Percentiles rank a stretch among this genome's conserved stretches.
Evolutionary conservation across 257 asterid species (phyloP).

Genomic region (Plantago ovata): DNA sequence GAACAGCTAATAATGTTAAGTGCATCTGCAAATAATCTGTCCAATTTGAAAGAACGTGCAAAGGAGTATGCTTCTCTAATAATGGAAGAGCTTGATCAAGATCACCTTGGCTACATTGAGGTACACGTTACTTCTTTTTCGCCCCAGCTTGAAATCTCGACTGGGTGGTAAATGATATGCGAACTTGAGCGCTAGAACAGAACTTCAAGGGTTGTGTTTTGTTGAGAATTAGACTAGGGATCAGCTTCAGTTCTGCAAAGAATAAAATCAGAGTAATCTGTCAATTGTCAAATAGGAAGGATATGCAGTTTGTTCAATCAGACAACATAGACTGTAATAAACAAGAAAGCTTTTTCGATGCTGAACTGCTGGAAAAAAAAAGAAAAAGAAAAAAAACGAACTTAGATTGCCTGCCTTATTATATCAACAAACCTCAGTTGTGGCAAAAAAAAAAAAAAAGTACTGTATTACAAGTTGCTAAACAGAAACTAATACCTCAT

Average conservation of each 20-base stretch:
- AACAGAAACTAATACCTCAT: neutral
- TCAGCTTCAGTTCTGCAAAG: neutral
- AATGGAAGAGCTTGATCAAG: constrained; percentile 96
- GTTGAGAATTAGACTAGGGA: too few relatives aligned
- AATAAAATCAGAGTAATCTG: neutral
- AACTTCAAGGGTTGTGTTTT: neutral
- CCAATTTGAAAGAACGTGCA: constrained; percentile 80
- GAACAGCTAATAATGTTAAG: constrained; percentile 85
- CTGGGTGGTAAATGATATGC: too few relatives aligned
- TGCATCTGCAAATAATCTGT: constrained; percentile 90
- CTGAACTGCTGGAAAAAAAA: too few relatives aligned
- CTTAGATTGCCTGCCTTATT: too few relatives aligned
- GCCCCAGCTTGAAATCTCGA: too few relatives aligned
- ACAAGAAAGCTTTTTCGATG: too few relatives aligned
- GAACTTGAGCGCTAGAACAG: neutral
- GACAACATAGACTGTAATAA: too few relatives aligned
- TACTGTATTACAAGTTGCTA: neutral
- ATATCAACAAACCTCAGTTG: too few relatives aligned
- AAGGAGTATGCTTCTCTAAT: constrained; percentile 74
- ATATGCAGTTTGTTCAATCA: neutral
- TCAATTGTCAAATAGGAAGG: neutral
- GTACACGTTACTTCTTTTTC: constrained; percentile 29
- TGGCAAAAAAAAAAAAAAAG: too few relatives aligned
- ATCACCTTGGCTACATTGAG: constrained; percentile 81
- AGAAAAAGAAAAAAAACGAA: too few relatives aligned